Evolutionary conservation across 768 basidiomycete genomes (phyloP).

Genomic region (Pisolithus orientalis): DNA sequence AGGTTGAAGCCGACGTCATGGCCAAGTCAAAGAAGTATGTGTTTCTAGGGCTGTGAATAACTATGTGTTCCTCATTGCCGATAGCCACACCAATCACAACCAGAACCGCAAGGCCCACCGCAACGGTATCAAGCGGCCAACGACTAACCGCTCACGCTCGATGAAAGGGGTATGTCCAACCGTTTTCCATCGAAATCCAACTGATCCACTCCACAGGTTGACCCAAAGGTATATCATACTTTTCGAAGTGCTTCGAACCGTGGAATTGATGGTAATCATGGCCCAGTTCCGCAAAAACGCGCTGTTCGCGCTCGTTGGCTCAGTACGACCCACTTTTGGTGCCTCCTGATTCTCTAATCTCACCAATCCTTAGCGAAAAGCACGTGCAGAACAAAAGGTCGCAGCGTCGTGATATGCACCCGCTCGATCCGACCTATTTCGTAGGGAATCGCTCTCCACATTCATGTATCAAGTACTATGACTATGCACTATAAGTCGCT

Average conservation of each 20-base stretch:
- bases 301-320: conserved; percentile 63
- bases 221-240: conserved; percentile 56
- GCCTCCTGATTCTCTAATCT: neutral
- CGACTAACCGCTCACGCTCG: conserved; percentile 67
- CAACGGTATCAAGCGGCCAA: conserved; percentile 91
- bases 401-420: conserved; percentile 28
- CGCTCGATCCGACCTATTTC: neutral
- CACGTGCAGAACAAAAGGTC: conserved; percentile 54
- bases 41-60: conserved; percentile 1
- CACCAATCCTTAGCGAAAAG: conserved; percentile 46
- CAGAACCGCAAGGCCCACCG: conserved; percentile 96
- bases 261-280: conserved; percentile 2
- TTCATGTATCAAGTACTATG: conserved; percentile 17
- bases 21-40: conserved; percentile 97
- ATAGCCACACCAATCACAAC: conserved; percentile 90
- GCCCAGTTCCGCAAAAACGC: conserved; percentile 81
- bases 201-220: conserved; percentile 46
- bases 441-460: conserved; percentile 8
- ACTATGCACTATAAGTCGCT: conserved; percentile 8
- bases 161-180: conserved; percentile 78
- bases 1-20: conserved; percentile 44
- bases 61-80: conserved; percentile 9
- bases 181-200: neutral
- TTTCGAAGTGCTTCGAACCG: neutral
- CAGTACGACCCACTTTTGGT: conserved; percentile 41